Base-by-base conservation (phyloP, 345 rosid genomes). In the Syzygium jambos region DNA sequence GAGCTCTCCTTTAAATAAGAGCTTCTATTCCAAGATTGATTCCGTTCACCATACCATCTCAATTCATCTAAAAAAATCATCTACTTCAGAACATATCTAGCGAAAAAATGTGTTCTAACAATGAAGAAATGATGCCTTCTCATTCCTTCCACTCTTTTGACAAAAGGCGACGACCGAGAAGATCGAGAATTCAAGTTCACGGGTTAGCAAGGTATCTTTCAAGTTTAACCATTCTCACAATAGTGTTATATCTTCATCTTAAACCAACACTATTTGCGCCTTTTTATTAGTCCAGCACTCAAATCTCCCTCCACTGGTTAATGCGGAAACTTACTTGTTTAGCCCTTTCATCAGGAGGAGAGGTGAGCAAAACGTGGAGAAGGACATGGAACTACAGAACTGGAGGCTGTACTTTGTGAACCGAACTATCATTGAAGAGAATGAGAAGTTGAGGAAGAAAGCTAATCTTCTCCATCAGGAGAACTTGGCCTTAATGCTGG, bases 321-420 rank as follows among this genome's bases (percentile, higher is more conserved):
- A 34, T 12, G 3, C 1, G 49, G 80, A 34, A 19, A 73, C 80
- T 73, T 73, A 73, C 34, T 19, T 73, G 49, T 34, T 21, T 73
- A 30, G 43, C 43, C 9, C 77, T 59, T 17, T 65, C 49, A 61
- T 78, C 52, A 88, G 92, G 88, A 90, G 91, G 86, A 46, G 77
- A 56, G 51, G 85, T 30, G 91, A 88, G 52, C 89, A 85, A 61
- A 89, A 87, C 84, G 87, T 38, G 88, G 90, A 87, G 63, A 89
- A 77, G 59, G 91, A 93, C 49, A 92, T 93, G 93, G 91, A 93
- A 80, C 89, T 91, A 38, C 88, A 85, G 94, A 95, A 95, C 91
- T 87, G 93, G 91, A 93, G 92, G 94, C 92, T 95, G 61, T 95
- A 91, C 83, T 87, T 94, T 90, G 94, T 92, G 91, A 95, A 95